Evolutionary conservation across 768 basidiomycete species (phyloP), one percentile per base, ranked within the genome.

Genomic region (Tylopilus subfusipes): DNA sequence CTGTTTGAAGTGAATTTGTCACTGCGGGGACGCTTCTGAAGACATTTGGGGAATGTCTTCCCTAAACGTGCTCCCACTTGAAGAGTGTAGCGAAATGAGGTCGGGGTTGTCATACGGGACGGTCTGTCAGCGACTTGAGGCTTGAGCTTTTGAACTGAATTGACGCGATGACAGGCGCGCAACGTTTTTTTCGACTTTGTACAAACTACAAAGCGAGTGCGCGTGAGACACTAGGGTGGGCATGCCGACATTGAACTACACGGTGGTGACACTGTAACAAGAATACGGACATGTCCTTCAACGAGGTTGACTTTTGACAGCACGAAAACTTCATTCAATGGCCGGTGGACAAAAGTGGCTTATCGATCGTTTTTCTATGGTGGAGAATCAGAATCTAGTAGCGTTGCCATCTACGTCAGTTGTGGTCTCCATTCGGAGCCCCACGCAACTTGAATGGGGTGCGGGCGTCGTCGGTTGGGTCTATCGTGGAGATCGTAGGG

Each of bases 391-490:
- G 19, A 31, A 34, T 29, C 10, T 16, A 27, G n/a, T 10, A 30
- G 11, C 30, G 30, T 12, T 34, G 38, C 9, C 38, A 11, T 19
- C 1, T 25, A 16, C 9, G 27, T 33, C 42, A 16, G 24, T 18
- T 27, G 33, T 13, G 14, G 9, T 14, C 16, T 34, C 42, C n/a
- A 22, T 25, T 49, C 58, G 60, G 59, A 36, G 6, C 21, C 0
- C 14, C 36, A 10, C 60, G 55, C 55, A 36, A 27, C 7, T 27
- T 27, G 7, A 27, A 14, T 46, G 14, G 8, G n/a, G 16, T 19
- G 49, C 59, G 50, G 54, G 52, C 7, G 21, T 50, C 43, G 19
- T 34, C 59, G 54, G 47, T 24, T 55, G 29, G 19, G 30, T 39
- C 22, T 24, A 7, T 40, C 9, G 14, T 9, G 16, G 2, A 21